Conservation (phyloP, 2,329 filamentous ascomycete genomes). For the Drechslerella coelobrocha region DNA sequence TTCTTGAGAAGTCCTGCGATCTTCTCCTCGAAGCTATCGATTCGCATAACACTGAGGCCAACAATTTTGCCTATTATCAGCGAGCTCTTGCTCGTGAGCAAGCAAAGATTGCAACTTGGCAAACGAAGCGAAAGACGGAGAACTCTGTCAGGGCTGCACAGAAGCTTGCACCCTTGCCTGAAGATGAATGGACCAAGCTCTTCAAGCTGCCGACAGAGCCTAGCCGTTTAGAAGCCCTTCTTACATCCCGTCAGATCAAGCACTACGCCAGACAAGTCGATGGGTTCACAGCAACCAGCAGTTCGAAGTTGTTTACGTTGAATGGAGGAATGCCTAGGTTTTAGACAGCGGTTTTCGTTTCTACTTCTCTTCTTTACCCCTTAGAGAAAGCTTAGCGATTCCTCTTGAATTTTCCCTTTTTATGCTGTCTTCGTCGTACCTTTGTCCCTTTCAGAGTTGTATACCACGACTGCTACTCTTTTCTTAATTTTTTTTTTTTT, state of each 20-base stretch:
- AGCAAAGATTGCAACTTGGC: constrained; percentile 94
- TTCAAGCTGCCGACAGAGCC: constrained; percentile 98
- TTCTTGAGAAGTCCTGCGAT: constrained; percentile 97
- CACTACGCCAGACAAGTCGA: constrained; percentile 98
- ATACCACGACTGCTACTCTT: constrained; percentile 49
- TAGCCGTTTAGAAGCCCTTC: constrained; percentile 87
- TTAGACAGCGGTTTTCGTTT: constrained; percentile 18
- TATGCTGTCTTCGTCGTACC: neutral
- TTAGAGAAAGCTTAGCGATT: constrained; percentile 28
- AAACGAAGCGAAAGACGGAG: constrained; percentile 94
- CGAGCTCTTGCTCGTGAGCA: constrained; percentile 92
- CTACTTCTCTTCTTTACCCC: constrained; percentile 18
- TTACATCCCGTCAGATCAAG: constrained; percentile 95
- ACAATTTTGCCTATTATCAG: constrained; percentile 99
- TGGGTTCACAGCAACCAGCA: constrained; percentile 89
- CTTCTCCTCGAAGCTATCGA: constrained; percentile 95
- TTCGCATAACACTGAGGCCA: constrained; percentile 96
- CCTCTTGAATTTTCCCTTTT: constrained; percentile 1
- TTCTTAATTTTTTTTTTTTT: constrained; percentile 34
- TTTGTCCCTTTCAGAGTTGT: constrained; percentile 18
- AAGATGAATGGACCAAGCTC: constrained; percentile 97
- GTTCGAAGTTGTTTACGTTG: constrained; percentile 97
- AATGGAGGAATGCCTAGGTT: constrained; percentile 63
- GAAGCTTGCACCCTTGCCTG: constrained; percentile 86
- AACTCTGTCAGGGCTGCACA: constrained; percentile 82